These are phyloP conservation scores for Ashbya aceris DNA, from an alignment of 1,139 yeast genomes.

Conservation along the genomic window DNA sequence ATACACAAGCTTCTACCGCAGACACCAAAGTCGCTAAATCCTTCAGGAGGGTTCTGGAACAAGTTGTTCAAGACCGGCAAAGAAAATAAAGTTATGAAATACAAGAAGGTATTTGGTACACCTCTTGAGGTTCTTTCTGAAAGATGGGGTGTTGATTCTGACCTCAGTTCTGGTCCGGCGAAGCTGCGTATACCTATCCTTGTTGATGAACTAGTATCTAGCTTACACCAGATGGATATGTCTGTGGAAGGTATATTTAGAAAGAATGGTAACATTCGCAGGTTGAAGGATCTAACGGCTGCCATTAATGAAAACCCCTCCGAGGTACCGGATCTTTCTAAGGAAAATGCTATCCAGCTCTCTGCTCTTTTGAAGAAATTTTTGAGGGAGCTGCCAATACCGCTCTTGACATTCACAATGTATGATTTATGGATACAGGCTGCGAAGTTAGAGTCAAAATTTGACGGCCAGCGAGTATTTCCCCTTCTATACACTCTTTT, in stretches of 20 bases:
- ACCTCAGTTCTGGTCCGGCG: conserved; percentile 77
- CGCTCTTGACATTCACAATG: conserved; percentile 67
- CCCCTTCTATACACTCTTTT: conserved; percentile 71
- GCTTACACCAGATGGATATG: conserved; percentile 87
- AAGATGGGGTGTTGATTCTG: conserved; percentile 78
- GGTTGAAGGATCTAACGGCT: conserved; percentile 65
- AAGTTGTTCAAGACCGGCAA: conserved; percentile 39
- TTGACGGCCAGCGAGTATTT: conserved; percentile 46
- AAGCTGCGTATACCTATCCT: conserved; percentile 76
- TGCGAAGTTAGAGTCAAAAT: conserved; percentile 45
- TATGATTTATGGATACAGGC: conserved; percentile 78
- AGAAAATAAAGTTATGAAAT: conserved; percentile 18
- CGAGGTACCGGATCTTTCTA: conserved; percentile 59
- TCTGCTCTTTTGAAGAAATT: conserved; percentile 92
- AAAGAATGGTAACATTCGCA: conserved; percentile 88
- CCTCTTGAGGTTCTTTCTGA: conserved; percentile 64
- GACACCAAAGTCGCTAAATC: conserved; percentile 13
- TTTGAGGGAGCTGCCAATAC: conserved; percentile 86
- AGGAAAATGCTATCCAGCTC: conserved; percentile 81
- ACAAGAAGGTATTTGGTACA: conserved; percentile 63
- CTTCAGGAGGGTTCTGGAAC: conserved; percentile 54
- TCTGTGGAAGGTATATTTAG: conserved; percentile 95
- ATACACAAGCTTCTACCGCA: conserved; percentile 13
- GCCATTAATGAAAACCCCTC: conserved; percentile 69
- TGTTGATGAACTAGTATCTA: conserved; percentile 75